Evolutionary conservation across 805 yeast genomes (phyloP), one percentile per base, ranked within the genome.

Genomic region (Pichia gijzeniarum): DNA sequence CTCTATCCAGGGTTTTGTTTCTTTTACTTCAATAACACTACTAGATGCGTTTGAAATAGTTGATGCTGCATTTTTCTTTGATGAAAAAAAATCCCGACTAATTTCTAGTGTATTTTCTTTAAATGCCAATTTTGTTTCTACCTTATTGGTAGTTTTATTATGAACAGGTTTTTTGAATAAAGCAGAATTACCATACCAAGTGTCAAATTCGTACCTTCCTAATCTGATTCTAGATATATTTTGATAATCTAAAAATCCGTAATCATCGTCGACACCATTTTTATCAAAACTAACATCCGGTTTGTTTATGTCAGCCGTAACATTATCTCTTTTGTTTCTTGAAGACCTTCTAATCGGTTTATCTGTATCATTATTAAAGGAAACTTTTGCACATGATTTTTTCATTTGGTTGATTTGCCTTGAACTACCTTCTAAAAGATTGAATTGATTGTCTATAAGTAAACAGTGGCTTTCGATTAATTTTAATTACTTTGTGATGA

Each of bases 141-240:
- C 73, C 47, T 70, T 73, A 13, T 62, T 64, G 4, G 14, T 21
- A 3, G 17, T 9, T 33, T 43, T 45, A 20, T 43, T 40, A 13
- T 36, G 35, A n/a, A 21, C 20, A 9, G 51, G 44, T 39, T 70
- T 70, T 17, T 50, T 44, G 51, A 89, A 86, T 59, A 87, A 83
- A 1, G 88, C 95, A 3, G 86, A 76, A 55, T 85, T 84, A 0
- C 95, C 93, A 60, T 84, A 89, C 96, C 97, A 88, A 2, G 97
- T 82, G 44, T 79, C 73, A 50, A 90, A 79, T 48, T 74, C 74
- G 53, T 70, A 73, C 18, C 73, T 70, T 0, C 96, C 97, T 49
- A 86, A 76, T 30, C 71, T 73, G 8, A 91, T 85, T 21, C 73
- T 61, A 7, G 60, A 63, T 36, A 90, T 80, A 67, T 90, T 90